phyloP scores from a whole-genome alignment of 2,329 filamentous ascomycete genomes.

The Colletotrichum cordylinicola region DNA sequence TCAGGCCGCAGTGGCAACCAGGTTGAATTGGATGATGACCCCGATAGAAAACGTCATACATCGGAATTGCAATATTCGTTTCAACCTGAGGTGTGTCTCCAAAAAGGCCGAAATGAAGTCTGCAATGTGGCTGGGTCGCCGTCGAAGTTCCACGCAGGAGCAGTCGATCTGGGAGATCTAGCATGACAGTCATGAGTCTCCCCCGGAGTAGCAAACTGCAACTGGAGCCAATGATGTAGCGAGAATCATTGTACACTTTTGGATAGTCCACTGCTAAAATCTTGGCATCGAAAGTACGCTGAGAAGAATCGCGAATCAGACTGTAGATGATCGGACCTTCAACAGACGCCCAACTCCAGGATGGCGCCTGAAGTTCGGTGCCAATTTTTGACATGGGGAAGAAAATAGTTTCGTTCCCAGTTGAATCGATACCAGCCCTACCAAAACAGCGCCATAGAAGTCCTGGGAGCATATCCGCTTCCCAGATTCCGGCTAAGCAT shows the following conservation, averaged over 20 bases:
- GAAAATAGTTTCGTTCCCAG: not conserved
- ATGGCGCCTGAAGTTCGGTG: not conserved
- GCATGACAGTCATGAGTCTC: not conserved
- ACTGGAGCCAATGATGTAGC: not conserved
- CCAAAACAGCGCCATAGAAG: not conserved
- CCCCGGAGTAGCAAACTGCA: not conserved
- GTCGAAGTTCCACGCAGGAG: not conserved
- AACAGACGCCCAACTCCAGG: not conserved
- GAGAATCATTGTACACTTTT: not conserved
- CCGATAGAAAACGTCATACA: not conserved
- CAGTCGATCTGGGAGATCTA: not conserved
- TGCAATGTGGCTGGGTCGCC: not conserved
- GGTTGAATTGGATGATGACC: not conserved
- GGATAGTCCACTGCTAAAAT: not conserved
- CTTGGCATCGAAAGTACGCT: not conserved
- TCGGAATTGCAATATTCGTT: not conserved
- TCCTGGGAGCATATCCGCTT: not conserved
- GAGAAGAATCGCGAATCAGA: not conserved
- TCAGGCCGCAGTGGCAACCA: not conserved
- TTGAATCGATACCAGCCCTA: not conserved
- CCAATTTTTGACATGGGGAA: not conserved
- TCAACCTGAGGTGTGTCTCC: not conserved
- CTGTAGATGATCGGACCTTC: not conserved
- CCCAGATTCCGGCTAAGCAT: not conserved
- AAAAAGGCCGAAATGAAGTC: not conserved